phyloP scores from a whole-genome alignment of 176 grass and related monocot genomes.

The Hordeum vulgare region DNA sequence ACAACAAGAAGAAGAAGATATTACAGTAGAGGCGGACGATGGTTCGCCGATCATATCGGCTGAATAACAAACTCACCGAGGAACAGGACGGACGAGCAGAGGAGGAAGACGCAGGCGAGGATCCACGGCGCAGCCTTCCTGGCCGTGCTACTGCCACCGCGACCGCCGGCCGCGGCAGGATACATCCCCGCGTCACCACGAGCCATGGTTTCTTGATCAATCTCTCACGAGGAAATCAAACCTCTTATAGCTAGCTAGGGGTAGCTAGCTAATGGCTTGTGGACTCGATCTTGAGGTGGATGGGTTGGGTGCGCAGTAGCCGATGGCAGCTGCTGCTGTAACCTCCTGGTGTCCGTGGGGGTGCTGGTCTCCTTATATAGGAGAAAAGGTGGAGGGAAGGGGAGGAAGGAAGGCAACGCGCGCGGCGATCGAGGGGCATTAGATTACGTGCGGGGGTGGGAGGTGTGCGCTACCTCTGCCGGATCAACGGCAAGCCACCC shows the following conservation, averaged over 20 bases:
- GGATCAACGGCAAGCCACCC: constrained; percentile 4
- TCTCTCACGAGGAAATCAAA: not conserved
- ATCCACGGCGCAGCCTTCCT: constrained; percentile 13
- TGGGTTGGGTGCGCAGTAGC: not conserved
- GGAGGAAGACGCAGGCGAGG: constrained; percentile 11
- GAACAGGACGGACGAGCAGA: constrained; percentile 13
- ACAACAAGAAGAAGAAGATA: not conserved
- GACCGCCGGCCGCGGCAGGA: not conserved
- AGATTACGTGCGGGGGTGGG: constrained; percentile 23
- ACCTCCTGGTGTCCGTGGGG: not conserved
- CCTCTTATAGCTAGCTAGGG: not conserved
- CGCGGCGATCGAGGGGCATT: not conserved
- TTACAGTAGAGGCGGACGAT: not conserved
- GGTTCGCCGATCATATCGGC: not conserved
- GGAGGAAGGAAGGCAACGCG: not conserved
- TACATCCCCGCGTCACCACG: not conserved
- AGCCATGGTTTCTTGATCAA: not conserved
- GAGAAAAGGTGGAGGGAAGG: not conserved
- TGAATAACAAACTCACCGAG: constrained; percentile 29
- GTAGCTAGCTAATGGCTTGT: not conserved
- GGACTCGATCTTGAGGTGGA: constrained; percentile 1
- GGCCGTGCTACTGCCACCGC: not conserved
- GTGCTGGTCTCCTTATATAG: not conserved
- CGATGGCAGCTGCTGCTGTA: not conserved
- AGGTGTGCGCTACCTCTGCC: not conserved